Conservation (phyloP, 1,284 basidiomycete genomes). For the Fomitopsis palustris region DNA sequence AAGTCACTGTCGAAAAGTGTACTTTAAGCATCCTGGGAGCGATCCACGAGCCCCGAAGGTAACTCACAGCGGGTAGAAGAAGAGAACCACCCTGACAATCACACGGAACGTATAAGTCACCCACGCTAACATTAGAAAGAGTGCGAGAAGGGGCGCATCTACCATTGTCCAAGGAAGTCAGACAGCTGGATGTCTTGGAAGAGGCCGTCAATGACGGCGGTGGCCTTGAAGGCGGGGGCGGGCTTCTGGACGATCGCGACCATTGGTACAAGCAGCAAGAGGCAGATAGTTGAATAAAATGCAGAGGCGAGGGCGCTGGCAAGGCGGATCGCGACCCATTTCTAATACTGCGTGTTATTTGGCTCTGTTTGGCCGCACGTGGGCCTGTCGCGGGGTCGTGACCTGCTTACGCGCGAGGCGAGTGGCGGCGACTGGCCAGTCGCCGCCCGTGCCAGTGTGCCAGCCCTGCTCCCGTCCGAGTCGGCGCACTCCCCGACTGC, state of each 20-base stretch:
- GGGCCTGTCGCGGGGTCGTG: slow-evolving; percentile 14
- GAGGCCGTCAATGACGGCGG: slow-evolving; percentile 70
- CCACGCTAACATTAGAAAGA: slow-evolving; percentile 1
- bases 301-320: slow-evolving; percentile 2
- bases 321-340: background rate
- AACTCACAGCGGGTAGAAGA: slow-evolving; percentile 76
- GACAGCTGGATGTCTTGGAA: slow-evolving; percentile 75
- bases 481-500: background rate
- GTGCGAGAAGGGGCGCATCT: slow-evolving; percentile 15
- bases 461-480: background rate
- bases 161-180: slow-evolving; percentile 84
- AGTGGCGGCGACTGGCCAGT: no score
- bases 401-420: slow-evolving; percentile 5
- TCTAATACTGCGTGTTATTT: slow-evolving; percentile 27
- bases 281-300: background rate
- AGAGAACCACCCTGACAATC: slow-evolving; percentile 17
- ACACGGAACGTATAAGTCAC: background rate
- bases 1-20: slow-evolving; percentile 49
- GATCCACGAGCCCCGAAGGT: slow-evolving; percentile 2
- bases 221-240: slow-evolving; percentile 74
- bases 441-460: background rate
- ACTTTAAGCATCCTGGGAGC: slow-evolving; percentile 9
- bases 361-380: slow-evolving; percentile 22
- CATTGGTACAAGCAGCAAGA: slow-evolving; percentile 38
- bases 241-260: slow-evolving; percentile 73